A percentile compares a stretch with the other conserved stretches of the same genome.
phyloP scores from a whole-genome alignment of 768 basidiomycete genomes.

The Mycena olivaceomarginata region DNA sequence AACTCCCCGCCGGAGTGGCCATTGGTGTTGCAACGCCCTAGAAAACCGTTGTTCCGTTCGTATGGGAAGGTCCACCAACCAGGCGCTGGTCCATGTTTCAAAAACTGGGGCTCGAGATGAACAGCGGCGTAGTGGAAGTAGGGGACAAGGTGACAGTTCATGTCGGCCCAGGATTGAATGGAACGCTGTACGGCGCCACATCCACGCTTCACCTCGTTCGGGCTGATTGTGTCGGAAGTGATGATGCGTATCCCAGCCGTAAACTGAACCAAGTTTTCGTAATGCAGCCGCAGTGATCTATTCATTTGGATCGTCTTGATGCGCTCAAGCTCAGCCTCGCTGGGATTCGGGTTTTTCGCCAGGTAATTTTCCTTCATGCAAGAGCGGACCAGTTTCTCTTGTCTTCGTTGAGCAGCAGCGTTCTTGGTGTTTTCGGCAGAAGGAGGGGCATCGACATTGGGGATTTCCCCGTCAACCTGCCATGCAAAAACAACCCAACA shows the following conservation, averaged over 20 bases:
- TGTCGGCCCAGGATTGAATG: conserved; percentile 38
- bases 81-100: conserved; percentile 35
- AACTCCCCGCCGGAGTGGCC: conserved; percentile 47
- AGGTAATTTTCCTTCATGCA: conserved; percentile 22
- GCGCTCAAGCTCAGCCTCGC: conserved; percentile 12
- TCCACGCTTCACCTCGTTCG: conserved; percentile 37
- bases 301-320: conserved; percentile 30
- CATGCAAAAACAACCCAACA: conserved; percentile 48
- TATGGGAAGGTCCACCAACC: conserved; percentile 41
- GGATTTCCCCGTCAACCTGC: conserved; percentile 44
- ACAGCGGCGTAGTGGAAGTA: conserved; percentile 37
- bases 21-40: conserved; percentile 43
- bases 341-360: conserved; percentile 25
- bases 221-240: conserved; percentile 11
- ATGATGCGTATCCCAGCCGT: conserved; percentile 36
- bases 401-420: conserved; percentile 16
- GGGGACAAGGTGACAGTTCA: conserved; percentile 5
- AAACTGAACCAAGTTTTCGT: conserved; percentile 34
- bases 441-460: conserved; percentile 37
- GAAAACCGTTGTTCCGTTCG: conserved; percentile 45
- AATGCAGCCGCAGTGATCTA: conserved; percentile 36
- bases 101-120: conserved; percentile 40
- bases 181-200: not conserved
- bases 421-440: conserved; percentile 36
- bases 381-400: conserved; percentile 37